Percentiles rank a stretch among this genome's conserved stretches.
Evolutionary conservation across 495 filamentous ascomycete genomes (phyloP).

Genomic region (Penicillium simplicissimum): DNA sequence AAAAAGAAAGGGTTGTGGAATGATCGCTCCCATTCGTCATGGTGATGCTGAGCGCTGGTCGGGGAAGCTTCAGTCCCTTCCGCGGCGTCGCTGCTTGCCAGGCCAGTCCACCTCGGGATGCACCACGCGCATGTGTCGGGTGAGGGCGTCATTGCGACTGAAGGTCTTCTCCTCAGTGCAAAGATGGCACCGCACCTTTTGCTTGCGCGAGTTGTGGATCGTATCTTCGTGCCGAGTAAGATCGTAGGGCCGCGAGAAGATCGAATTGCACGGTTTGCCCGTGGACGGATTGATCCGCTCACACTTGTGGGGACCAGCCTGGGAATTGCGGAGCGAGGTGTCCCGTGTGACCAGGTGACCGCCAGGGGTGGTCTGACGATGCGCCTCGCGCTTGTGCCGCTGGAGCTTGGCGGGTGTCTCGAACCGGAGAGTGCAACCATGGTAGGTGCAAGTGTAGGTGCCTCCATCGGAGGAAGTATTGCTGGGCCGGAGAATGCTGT

Average conservation of each 20-base stretch:
- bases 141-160: slow-evolving; percentile 87
- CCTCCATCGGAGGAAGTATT: slow-evolving; percentile 74
- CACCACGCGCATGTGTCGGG: slow-evolving; percentile 87
- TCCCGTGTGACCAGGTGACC: slow-evolving; percentile 44
- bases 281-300: slow-evolving; percentile 93
- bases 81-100: slow-evolving; percentile 57
- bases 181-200: slow-evolving; percentile 91
- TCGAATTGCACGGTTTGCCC: slow-evolving; percentile 91
- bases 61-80: slow-evolving; percentile 36
- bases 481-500: slow-evolving; percentile 52
- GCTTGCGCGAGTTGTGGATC: slow-evolving; percentile 91
- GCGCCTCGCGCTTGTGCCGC: slow-evolving; percentile 93
- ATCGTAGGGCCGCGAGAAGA: slow-evolving; percentile 98
- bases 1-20: background rate
- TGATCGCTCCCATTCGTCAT: slow-evolving; percentile 21
- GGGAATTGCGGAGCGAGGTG: slow-evolving; percentile 68
- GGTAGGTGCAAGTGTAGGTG: slow-evolving; percentile 94
- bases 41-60: slow-evolving; percentile 18
- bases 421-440: slow-evolving; percentile 86
- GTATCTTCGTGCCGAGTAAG: slow-evolving; percentile 96
- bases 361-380: slow-evolving; percentile 63
- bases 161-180: slow-evolving; percentile 99
- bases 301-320: slow-evolving; percentile 88
- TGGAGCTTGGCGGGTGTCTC: slow-evolving; percentile 83
- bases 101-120: slow-evolving; percentile 83